These are phyloP conservation scores for Sphagnum tenellum DNA, from an alignment of 225 moss, liverwort and hornwort species.

Conservation along the genomic window DNA sequence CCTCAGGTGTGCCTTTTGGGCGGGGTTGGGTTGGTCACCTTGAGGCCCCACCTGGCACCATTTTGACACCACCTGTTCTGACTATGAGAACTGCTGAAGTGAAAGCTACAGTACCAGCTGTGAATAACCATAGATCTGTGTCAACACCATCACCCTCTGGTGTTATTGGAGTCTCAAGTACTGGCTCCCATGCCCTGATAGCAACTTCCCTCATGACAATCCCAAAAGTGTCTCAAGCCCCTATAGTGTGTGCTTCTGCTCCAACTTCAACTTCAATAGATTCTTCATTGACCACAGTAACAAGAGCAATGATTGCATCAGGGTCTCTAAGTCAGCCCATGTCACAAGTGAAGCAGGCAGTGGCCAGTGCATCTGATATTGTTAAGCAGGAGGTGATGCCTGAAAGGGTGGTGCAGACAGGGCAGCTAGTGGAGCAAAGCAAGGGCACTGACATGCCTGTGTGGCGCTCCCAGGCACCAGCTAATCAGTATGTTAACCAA, in stretches of 20 bases:
- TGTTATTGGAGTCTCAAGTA: constrained; percentile 16
- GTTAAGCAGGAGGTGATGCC: constrained; percentile 21
- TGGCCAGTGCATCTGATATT: constrained; percentile 18
- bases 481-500: constrained; percentile 8
- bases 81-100: constrained; percentile 9
- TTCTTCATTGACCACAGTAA: constrained; percentile 37
- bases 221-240: constrained; percentile 28
- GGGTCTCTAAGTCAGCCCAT: constrained; percentile 29
- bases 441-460: constrained; percentile 3
- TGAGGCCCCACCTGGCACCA: constrained; percentile 51
- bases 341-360: constrained; percentile 28
- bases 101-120: constrained; percentile 16
- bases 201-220: constrained; percentile 15
- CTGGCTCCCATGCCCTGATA: constrained; percentile 17
- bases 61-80: constrained; percentile 32
- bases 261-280: constrained; percentile 39
- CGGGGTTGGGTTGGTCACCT: constrained; percentile 53
- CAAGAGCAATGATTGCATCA: constrained; percentile 39
- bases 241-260: constrained; percentile 25
- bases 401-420: constrained; percentile 15
- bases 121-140: constrained; percentile 16
- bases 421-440: constrained; percentile 25
- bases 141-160: constrained; percentile 9
- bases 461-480: constrained; percentile 23
- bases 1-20: constrained; percentile 52